These are phyloP conservation scores for Phytophthora sojae DNA, from an alignment of 352 stramenopile species.

Conservation along the genomic window DNA sequence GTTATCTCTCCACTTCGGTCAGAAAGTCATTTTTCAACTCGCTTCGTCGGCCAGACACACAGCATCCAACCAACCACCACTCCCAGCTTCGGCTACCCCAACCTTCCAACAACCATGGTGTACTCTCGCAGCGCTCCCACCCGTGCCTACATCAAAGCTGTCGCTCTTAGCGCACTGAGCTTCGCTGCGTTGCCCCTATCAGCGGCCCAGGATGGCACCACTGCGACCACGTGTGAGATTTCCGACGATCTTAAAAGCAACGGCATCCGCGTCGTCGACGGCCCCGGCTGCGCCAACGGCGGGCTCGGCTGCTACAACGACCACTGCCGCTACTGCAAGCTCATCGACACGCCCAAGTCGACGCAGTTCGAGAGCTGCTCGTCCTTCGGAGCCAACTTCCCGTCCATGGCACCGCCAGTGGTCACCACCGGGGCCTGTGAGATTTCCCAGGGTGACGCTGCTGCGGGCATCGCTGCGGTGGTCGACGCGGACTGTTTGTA, in stretches of 20 bases:
- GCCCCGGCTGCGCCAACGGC: conserved; percentile 32
- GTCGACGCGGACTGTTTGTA: conserved; percentile 37
- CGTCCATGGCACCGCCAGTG: conserved; percentile 18
- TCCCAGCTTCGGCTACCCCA: conserved; percentile 1
- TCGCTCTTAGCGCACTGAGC: conserved; percentile 25
- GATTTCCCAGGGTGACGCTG: conserved; percentile 32
- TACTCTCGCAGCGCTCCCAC: conserved; percentile 29
- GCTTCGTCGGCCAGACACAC: conserved; percentile 18
- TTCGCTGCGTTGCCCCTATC: conserved; percentile 19
- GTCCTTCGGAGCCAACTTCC: conserved; percentile 37
- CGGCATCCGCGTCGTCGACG: conserved; percentile 41
- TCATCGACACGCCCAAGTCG: conserved; percentile 43
- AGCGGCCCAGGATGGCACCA: neutral
- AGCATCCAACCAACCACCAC: conserved; percentile 1
- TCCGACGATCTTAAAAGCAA: conserved; percentile 36
- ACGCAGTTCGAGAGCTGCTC: conserved; percentile 41
- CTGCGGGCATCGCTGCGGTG: conserved; percentile 41
- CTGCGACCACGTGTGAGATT: conserved; percentile 17
- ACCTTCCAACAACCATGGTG: conserved; percentile 26
- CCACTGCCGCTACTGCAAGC: conserved; percentile 51
- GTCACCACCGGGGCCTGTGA: conserved; percentile 28
- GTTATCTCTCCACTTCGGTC: too few relatives aligned
- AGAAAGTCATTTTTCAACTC: conserved; percentile 18
- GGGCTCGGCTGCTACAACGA: conserved; percentile 47
- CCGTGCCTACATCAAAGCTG: conserved; percentile 23